These are phyloP conservation scores for Styphnolobium japonicum DNA, from an alignment of 306 rosid species.

Conservation along the genomic window DNA sequence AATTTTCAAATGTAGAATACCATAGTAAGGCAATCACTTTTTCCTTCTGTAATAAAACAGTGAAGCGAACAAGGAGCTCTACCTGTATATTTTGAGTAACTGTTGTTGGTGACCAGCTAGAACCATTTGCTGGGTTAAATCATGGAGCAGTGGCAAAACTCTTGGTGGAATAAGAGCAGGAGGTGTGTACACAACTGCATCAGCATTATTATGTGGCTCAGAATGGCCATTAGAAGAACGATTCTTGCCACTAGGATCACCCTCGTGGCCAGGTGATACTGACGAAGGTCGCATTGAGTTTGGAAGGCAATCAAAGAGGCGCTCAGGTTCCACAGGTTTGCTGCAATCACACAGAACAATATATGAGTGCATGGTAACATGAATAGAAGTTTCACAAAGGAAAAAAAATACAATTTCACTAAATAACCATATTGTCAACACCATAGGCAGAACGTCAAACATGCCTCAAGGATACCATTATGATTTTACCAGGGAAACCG, in stretches of 20 bases:
- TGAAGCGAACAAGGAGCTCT: slow-evolving; percentile 14
- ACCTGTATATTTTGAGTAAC: slow-evolving; percentile 80
- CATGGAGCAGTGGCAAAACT: slow-evolving; percentile 75
- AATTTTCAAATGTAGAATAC: slow-evolving; percentile 22
- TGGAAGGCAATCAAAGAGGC: slow-evolving; percentile 94
- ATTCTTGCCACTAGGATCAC: slow-evolving; percentile 55
- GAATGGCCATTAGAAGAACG: slow-evolving; percentile 61
- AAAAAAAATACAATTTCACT: not conserved
- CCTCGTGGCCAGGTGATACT: slow-evolving; percentile 78
- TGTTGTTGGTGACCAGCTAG: slow-evolving; percentile 89
- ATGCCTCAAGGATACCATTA: not conserved
- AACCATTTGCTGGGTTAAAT: slow-evolving; percentile 88
- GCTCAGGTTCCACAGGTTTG: slow-evolving; percentile 98
- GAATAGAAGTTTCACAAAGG: not conserved
- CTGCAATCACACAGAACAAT: slow-evolving; percentile 43
- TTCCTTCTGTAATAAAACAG: not conserved
- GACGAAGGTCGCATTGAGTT: slow-evolving; percentile 92
- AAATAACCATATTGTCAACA: slow-evolving; percentile 1
- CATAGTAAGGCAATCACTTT: slow-evolving; percentile 7
- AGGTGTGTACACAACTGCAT: slow-evolving; percentile 79
- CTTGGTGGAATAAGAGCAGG: slow-evolving; percentile 90
- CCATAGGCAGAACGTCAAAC: slow-evolving; percentile 4
- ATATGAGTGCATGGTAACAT: slow-evolving; percentile 6
- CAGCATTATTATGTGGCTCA: slow-evolving; percentile 56
- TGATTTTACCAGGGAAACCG: not conserved